phyloP scores from a whole-genome alignment of 768 basidiomycete species.

The Xerocomus potaroensis region DNA sequence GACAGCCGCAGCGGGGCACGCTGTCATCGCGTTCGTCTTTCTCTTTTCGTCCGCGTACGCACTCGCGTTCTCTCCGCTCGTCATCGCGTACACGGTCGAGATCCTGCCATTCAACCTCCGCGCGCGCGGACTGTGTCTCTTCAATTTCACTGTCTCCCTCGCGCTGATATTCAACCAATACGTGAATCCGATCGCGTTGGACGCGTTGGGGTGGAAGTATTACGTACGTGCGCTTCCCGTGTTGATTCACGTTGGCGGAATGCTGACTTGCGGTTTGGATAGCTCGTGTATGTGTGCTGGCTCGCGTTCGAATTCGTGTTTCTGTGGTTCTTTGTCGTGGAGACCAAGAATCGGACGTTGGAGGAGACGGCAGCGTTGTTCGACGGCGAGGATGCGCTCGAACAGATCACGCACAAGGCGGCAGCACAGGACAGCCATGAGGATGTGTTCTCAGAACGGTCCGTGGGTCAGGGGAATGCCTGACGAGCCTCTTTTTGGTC shows the following conservation, averaged over 20 bases:
- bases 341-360: conserved; percentile 42
- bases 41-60: conserved; percentile 50
- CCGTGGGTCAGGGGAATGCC: background rate
- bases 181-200: conserved; percentile 72
- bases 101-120: conserved; percentile 78
- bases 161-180: conserved; percentile 77
- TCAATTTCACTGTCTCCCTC: conserved; percentile 63
- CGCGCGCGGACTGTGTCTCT: conserved; percentile 74
- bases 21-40: conserved; percentile 51
- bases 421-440: background rate
- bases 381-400: conserved; percentile 47
- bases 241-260: background rate
- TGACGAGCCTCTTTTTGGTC: no score
- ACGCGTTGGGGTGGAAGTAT: conserved; percentile 49
- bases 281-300: conserved; percentile 30
- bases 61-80: conserved; percentile 73
- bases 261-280: conserved; percentile 25
- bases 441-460: background rate
- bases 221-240: conserved; percentile 5
- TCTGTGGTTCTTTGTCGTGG: conserved; percentile 14
- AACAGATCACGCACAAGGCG: conserved; percentile 16
- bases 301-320: conserved; percentile 11
- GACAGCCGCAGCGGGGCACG: conserved; percentile 47
- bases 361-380: conserved; percentile 74
- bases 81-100: conserved; percentile 62